phyloP scores from a whole-genome alignment of 2,329 filamentous ascomycete species.

The Erysiphe pulchra region DNA sequence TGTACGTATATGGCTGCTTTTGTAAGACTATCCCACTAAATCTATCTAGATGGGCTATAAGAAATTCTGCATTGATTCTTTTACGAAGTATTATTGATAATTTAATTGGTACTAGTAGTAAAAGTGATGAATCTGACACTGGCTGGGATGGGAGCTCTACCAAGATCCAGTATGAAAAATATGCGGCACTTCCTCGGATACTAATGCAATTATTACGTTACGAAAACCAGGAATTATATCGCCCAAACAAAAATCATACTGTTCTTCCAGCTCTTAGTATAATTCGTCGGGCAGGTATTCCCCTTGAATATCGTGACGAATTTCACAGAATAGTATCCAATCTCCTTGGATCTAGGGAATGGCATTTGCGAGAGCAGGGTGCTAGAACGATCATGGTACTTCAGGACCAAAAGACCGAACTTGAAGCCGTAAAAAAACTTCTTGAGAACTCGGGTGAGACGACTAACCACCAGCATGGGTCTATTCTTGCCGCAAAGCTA shows the following conservation, averaged over 20 bases:
- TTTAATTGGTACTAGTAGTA: constrained; percentile 52
- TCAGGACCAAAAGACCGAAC: background rate
- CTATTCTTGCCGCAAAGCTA: background rate
- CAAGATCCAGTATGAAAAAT: constrained; percentile 43
- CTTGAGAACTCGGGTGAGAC: background rate
- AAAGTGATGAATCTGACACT: constrained; percentile 31
- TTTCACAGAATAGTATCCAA: constrained; percentile 31
- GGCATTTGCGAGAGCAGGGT: constrained; percentile 63
- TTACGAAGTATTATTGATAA: constrained; percentile 64
- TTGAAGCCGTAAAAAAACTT: background rate
- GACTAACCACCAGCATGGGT: background rate
- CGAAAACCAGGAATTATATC: constrained; percentile 3
- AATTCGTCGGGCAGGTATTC: constrained; percentile 43
- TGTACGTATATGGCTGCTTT: constrained; percentile 23
- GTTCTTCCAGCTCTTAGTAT: constrained; percentile 71
- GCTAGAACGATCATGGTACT: constrained; percentile 16
- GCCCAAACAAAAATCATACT: constrained; percentile 15
- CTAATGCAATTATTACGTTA: constrained; percentile 32
- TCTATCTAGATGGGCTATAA: constrained; percentile 52
- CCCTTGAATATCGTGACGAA: constrained; percentile 25
- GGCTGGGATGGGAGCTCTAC: constrained; percentile 38
- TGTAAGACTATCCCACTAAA: background rate
- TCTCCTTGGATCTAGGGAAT: constrained; percentile 43
- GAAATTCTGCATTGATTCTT: constrained; percentile 78
- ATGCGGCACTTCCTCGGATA: constrained; percentile 35